Percentiles rank a stretch among this genome's conserved stretches.
These are phyloP conservation scores for Chrysoporthe puriensis DNA, from an alignment of 2,329 filamentous ascomycete genomes.

Conservation along the genomic window DNA sequence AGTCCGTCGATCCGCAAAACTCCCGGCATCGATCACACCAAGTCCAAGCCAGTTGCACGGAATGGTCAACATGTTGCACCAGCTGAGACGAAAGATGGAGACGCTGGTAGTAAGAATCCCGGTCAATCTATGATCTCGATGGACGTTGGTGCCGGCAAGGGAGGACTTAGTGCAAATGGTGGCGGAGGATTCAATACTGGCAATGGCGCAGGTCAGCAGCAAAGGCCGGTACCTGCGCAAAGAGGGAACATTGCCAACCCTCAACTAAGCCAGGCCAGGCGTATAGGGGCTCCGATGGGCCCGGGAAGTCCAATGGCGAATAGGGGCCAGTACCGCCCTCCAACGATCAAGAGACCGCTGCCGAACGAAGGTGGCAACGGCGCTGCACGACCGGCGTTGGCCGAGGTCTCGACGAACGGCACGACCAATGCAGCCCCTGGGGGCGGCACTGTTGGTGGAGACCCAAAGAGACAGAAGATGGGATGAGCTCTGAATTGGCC, in stretches of 20 bases:
- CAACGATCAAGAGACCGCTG: conserved; percentile 59
- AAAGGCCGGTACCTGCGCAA: conserved; percentile 19
- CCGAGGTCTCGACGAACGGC: conserved; percentile 55
- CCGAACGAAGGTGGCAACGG: conserved; percentile 36
- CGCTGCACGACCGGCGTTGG: conserved; percentile 48
- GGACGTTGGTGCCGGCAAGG: conserved; percentile 22
- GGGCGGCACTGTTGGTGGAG: conserved; percentile 39
- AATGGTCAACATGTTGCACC: conserved; percentile 57
- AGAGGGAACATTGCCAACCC: conserved; percentile 55
- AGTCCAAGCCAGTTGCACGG: conserved; percentile 72
- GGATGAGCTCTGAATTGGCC: conserved; percentile 5
- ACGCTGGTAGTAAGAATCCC: conserved; percentile 6
- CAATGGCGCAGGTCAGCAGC: conserved; percentile 12
- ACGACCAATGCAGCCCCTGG: conserved; percentile 33
- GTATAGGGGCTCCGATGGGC: conserved; percentile 62
- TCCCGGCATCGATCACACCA: conserved; percentile 80
- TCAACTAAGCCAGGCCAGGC: conserved; percentile 55
- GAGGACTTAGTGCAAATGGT: conserved; percentile 21
- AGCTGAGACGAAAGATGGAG: conserved; percentile 32
- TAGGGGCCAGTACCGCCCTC: conserved; percentile 60
- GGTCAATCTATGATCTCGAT: conserved; percentile 5
- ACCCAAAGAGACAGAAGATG: conserved; percentile 58
- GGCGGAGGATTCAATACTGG: not conserved
- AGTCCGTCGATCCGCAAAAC: conserved; percentile 89
- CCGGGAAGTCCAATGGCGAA: conserved; percentile 62